Conservation (phyloP, 2,329 filamentous ascomycete genomes). For the Dendryphion nanum region DNA sequence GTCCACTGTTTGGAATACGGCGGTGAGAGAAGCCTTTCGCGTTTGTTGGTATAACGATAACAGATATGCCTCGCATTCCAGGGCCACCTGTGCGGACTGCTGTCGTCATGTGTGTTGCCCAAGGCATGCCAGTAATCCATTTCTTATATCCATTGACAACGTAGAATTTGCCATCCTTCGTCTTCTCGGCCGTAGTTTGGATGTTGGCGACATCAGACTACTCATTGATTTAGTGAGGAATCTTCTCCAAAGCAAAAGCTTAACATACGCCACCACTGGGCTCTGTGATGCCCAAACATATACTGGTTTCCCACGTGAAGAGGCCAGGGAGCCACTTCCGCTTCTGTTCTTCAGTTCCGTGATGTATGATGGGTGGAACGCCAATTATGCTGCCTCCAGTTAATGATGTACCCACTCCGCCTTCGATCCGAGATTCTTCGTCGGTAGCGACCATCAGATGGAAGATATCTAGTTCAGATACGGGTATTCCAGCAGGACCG, state of each 20-base stretch:
- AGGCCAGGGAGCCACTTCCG: slow-evolving; percentile 58
- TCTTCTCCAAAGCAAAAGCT: too few relatives aligned
- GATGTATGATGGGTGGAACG: slow-evolving; percentile 61
- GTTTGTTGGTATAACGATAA: slow-evolving; percentile 57
- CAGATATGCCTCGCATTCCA: slow-evolving; percentile 55
- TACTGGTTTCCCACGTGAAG: slow-evolving; percentile 58
- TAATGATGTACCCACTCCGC: slow-evolving; percentile 58
- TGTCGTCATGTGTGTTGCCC: slow-evolving; percentile 61
- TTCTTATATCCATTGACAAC: slow-evolving; percentile 68
- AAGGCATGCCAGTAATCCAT: slow-evolving; percentile 65
- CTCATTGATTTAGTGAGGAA: slow-evolving; percentile 2
- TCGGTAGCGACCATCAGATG: slow-evolving; percentile 54
- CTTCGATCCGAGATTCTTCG: slow-evolving; percentile 56
- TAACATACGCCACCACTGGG: slow-evolving; percentile 50
- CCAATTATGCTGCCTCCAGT: slow-evolving; percentile 63
- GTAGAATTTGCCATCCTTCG: slow-evolving; percentile 69
- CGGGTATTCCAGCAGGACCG: slow-evolving; percentile 37
- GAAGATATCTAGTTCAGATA: slow-evolving; percentile 38
- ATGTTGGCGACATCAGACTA: slow-evolving; percentile 64
- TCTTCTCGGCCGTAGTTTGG: slow-evolving; percentile 66
- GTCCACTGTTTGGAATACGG: slow-evolving; percentile 63
- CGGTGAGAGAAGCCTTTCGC: slow-evolving; percentile 52
- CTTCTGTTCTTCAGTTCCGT: slow-evolving; percentile 61
- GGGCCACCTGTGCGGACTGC: slow-evolving; percentile 59
- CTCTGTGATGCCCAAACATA: slow-evolving; percentile 66